phyloP scores from a whole-genome alignment of 2,329 filamentous ascomycete species.

The Peltaster fructicola region DNA sequence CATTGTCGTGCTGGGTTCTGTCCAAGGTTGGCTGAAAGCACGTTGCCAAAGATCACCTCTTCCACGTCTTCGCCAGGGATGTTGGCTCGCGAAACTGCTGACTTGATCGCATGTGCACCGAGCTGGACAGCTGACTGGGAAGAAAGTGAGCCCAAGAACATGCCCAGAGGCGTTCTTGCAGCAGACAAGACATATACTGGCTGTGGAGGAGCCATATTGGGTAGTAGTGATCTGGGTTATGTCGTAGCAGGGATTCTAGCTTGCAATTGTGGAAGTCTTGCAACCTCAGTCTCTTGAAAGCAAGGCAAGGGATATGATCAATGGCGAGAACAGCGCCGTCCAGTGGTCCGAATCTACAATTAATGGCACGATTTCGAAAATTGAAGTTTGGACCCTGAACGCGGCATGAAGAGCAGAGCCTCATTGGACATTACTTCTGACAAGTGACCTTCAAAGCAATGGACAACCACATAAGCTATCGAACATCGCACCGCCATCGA shows the following conservation, averaged over 20 bases:
- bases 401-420: no score
- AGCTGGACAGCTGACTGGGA: slow-evolving; percentile 74
- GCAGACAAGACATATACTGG: slow-evolving; percentile 92
- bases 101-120: slow-evolving; percentile 68
- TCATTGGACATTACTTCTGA: no score
- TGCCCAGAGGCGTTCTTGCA: slow-evolving; percentile 60
- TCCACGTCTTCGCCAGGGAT: slow-evolving; percentile 80
- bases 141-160: slow-evolving; percentile 83
- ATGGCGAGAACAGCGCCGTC: no score
- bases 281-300: no score
- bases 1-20: slow-evolving; percentile 94
- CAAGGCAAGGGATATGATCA: no score
- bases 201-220: slow-evolving; percentile 56
- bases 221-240: slow-evolving; percentile 3
- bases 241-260: slow-evolving; percentile 1
- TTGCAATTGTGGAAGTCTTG: background rate
- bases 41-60: slow-evolving; percentile 97
- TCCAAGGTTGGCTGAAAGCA: slow-evolving; percentile 85
- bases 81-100: slow-evolving; percentile 69
- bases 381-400: no score
- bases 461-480: no score
- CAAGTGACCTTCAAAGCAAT: no score
- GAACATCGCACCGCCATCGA: no score
- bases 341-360: no score
- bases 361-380: no score